phyloP scores from a whole-genome alignment of 768 basidiomycete species.

The Pleurotus citrinopileatus region DNA sequence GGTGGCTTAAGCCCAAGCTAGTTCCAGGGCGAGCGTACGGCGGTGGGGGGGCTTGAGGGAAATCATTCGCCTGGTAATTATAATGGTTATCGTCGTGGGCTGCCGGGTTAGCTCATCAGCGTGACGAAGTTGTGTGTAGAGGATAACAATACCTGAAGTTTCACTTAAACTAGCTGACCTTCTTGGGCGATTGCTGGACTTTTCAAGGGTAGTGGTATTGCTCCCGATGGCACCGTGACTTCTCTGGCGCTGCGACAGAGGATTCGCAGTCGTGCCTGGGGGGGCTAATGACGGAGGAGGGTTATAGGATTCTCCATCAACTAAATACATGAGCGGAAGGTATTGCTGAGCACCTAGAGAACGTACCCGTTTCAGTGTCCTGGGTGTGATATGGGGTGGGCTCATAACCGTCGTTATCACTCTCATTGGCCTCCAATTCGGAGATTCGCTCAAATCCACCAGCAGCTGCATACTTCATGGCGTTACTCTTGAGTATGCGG shows the following conservation, averaged over 20 bases:
- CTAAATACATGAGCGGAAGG: background rate
- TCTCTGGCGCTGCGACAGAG: conserved; percentile 22
- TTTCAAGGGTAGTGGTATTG: conserved; percentile 23
- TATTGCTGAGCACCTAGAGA: background rate
- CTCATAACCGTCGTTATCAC: conserved; percentile 35
- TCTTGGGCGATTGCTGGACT: conserved; percentile 55
- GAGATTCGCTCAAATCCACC: conserved; percentile 47
- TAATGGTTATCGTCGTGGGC: conserved; percentile 12
- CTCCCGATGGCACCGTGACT: conserved; percentile 26
- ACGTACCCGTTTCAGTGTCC: conserved; percentile 40
- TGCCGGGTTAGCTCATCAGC: conserved; percentile 9
- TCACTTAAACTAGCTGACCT: conserved; percentile 81
- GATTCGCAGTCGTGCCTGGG: background rate
- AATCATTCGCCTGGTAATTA: conserved; percentile 24
- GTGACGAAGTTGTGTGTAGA: conserved; percentile 16
- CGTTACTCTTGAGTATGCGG: conserved; percentile 43
- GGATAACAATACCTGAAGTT: conserved; percentile 37
- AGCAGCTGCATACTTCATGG: conserved; percentile 22
- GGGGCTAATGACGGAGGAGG: no score
- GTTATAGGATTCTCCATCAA: conserved; percentile 12
- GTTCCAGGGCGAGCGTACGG: conserved; percentile 37
- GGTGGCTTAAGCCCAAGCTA: conserved; percentile 30
- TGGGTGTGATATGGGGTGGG: conserved; percentile 19
- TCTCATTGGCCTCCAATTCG: conserved; percentile 35
- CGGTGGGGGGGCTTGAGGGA: background rate